Evolutionary conservation across 352 stramenopile species (phyloP).

Genomic region (Globisporangium sylvaticum): DNA sequence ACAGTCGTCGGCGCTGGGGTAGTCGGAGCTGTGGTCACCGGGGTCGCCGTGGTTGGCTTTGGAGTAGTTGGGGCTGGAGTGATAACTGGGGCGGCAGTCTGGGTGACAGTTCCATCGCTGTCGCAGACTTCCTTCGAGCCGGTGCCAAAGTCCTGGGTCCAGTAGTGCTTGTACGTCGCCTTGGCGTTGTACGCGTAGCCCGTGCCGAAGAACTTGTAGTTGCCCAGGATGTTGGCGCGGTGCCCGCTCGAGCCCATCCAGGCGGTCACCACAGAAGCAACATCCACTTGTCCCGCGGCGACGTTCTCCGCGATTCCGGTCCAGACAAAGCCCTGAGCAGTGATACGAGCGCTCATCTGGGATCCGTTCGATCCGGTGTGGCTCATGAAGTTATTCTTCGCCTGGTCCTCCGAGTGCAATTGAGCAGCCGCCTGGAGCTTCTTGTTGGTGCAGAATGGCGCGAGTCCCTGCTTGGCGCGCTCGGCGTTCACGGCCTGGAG

Average conservation of each 20-base stretch:
- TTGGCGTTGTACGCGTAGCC: slow-evolving; percentile 43
- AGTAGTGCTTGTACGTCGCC: slow-evolving; percentile 38
- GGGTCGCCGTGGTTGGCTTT: neutral
- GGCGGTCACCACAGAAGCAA: slow-evolving; percentile 12
- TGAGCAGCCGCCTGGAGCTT: slow-evolving; percentile 29
- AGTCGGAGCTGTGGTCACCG: neutral
- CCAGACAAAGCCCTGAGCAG: slow-evolving; percentile 22
- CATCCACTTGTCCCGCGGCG: slow-evolving; percentile 17
- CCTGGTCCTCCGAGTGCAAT: slow-evolving; percentile 29
- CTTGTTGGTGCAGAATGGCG: slow-evolving; percentile 21
- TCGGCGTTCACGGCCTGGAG: slow-evolving; percentile 19
- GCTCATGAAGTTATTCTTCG: slow-evolving; percentile 26
- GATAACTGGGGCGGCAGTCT: neutral
- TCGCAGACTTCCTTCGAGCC: slow-evolving; percentile 23
- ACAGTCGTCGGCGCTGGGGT: neutral
- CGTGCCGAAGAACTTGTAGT: slow-evolving; percentile 32
- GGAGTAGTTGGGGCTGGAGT: neutral
- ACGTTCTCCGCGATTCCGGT: slow-evolving; percentile 21
- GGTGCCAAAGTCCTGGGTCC: slow-evolving; percentile 54
- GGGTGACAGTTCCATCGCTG: neutral
- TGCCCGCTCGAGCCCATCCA: slow-evolving; percentile 20
- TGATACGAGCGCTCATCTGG: slow-evolving; percentile 19
- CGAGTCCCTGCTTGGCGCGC: slow-evolving; percentile 13
- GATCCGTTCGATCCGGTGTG: slow-evolving; percentile 27
- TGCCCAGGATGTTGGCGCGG: slow-evolving; percentile 19